Percentiles rank a stretch among this genome's conserved stretches.
These are phyloP conservation scores for Didymella exigua DNA, from an alignment of 2,329 filamentous ascomycete species.

Conservation along the genomic window DNA sequence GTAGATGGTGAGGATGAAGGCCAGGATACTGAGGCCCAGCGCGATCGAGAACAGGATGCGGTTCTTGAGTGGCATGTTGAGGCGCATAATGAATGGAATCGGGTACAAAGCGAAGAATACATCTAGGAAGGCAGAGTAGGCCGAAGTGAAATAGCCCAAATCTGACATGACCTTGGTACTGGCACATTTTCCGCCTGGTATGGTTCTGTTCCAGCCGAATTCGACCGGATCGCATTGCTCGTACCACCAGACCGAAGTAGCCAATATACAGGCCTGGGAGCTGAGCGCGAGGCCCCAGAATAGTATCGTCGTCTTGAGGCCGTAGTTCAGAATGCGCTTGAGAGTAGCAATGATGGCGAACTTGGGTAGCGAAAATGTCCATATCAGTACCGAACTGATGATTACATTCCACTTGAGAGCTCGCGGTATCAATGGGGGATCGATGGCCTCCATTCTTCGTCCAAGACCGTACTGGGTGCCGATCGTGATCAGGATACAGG, in stretches of 20 bases:
- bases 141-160: conserved; percentile 7
- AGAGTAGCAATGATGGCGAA: conserved; percentile 8
- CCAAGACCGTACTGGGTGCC: conserved; percentile 4
- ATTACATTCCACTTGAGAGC: conserved; percentile 7
- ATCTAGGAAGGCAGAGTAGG: conserved; percentile 12
- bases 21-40: conserved; percentile 8
- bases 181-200: conserved; percentile 5
- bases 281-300: conserved; percentile 7
- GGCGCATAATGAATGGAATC: conserved; percentile 6
- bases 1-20: conserved; percentile 9
- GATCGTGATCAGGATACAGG: conserved; percentile 5
- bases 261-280: conserved; percentile 6
- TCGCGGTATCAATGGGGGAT: conserved; percentile 1
- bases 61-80: conserved; percentile 10
- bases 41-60: conserved; percentile 9
- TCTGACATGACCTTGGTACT: conserved; percentile 10
- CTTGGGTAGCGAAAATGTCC: conserved; percentile 8
- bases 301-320: conserved; percentile 5
- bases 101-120: conserved; percentile 7
- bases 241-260: conserved; percentile 9
- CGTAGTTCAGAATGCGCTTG: conserved; percentile 6
- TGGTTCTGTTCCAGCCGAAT: conserved; percentile 7
- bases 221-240: conserved; percentile 7
- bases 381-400: conserved; percentile 10
- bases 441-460: background rate